Percentiles rank a stretch among this genome's conserved stretches.
These are phyloP conservation scores for Danielia reshetovae DNA, from an alignment of 805 yeast species.

Conservation along the genomic window DNA sequence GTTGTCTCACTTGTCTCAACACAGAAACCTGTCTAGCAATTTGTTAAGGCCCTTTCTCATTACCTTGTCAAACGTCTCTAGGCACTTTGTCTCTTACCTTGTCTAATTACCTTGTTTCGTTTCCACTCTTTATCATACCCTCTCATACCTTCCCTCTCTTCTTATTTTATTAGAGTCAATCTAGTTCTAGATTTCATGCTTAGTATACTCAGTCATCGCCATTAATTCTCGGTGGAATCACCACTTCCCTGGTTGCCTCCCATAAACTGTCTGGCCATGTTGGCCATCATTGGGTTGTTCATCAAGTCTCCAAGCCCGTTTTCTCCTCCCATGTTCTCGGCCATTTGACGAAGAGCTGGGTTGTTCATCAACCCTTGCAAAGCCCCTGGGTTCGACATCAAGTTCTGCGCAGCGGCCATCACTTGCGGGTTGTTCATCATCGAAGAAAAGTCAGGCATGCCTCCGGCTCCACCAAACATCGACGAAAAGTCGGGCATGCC, in stretches of 20 bases:
- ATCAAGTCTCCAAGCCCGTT: constrained; percentile 57
- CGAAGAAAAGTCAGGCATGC: constrained; percentile 54
- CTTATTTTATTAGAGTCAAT: neutral
- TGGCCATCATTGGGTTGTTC: constrained; percentile 71
- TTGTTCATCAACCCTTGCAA: constrained; percentile 70
- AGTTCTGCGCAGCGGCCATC: constrained; percentile 80
- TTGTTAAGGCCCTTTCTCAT: no score
- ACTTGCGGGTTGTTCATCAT: constrained; percentile 60
- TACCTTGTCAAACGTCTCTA: no score
- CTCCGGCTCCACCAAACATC: constrained; percentile 69
- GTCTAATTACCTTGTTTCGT: no score
- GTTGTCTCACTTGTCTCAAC: no score
- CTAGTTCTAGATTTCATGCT: no score
- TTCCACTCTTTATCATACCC: no score
- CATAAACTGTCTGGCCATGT: constrained; percentile 66
- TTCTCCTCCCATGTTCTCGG: constrained; percentile 65
- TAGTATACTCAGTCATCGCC: no score
- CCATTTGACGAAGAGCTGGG: constrained; percentile 82
- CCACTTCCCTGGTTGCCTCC: constrained; percentile 35
- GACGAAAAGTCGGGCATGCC: constrained; percentile 78
- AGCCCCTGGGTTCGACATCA: constrained; percentile 84
- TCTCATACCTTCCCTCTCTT: no score
- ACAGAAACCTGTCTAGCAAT: no score
- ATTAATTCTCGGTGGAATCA: neutral
- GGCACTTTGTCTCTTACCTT: no score